These are phyloP conservation scores for Globisporangium radiosum DNA, from an alignment of 352 stramenopile genomes.

Conservation along the genomic window DNA sequence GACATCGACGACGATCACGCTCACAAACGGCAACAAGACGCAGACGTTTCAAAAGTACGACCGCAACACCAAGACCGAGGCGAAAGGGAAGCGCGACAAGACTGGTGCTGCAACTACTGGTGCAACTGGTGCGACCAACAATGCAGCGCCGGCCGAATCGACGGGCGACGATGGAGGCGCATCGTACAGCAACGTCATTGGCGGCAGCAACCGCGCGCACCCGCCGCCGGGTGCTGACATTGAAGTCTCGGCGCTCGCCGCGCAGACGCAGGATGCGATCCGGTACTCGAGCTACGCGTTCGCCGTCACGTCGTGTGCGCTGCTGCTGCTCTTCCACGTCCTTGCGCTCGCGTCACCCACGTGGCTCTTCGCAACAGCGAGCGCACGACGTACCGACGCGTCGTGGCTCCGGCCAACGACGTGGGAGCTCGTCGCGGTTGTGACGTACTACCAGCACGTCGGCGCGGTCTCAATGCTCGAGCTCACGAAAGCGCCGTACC, in stretches of 20 bases:
- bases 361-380: constrained; percentile 28
- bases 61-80: constrained; percentile 10
- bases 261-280: constrained; percentile 42
- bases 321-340: constrained; percentile 57
- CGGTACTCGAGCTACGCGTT: constrained; percentile 44
- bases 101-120: too few species aligned
- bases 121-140: too few species aligned
- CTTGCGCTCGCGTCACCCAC: constrained; percentile 34
- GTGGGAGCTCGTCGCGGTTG: constrained; percentile 56
- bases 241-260: constrained; percentile 31
- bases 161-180: constrained; percentile 6
- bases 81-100: constrained; percentile 3
- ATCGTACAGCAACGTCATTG: constrained; percentile 26
- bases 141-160: not conserved
- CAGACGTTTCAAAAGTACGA: constrained; percentile 19
- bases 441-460: constrained; percentile 68
- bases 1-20: constrained; percentile 6
- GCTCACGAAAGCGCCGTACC: constrained; percentile 65
- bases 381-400: constrained; percentile 1
- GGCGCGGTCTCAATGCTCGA: constrained; percentile 69
- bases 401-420: constrained; percentile 52
- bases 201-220: constrained; percentile 42
- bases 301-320: constrained; percentile 29
- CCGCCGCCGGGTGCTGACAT: constrained; percentile 52
- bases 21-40: constrained; percentile 13